Evolutionary conservation across 495 filamentous ascomycete genomes (phyloP).

Genomic region (Stereocaulon alpinum): DNA sequence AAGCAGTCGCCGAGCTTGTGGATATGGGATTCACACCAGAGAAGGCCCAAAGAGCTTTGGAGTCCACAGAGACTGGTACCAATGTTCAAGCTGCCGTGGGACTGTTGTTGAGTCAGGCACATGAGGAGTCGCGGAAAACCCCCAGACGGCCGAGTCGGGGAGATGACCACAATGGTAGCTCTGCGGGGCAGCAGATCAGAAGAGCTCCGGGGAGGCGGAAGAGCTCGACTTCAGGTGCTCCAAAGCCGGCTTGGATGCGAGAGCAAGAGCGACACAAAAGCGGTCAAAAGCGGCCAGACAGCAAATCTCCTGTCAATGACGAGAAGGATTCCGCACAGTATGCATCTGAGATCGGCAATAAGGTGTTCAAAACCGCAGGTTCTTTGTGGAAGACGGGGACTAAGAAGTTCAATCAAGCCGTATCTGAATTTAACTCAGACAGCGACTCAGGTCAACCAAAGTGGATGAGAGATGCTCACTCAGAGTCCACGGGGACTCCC

Average conservation of each 20-base stretch:
- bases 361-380: conserved; percentile 84
- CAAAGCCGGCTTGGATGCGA: conserved; percentile 39
- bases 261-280: conserved; percentile 27
- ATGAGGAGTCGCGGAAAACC: conserved; percentile 59
- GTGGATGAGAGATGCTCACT: conserved; percentile 75
- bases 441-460: conserved; percentile 77
- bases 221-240: conserved; percentile 31
- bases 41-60: conserved; percentile 65
- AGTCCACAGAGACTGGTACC: conserved; percentile 64
- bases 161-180: conserved; percentile 17
- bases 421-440: conserved; percentile 79
- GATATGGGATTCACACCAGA: conserved; percentile 91
- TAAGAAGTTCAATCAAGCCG: conserved; percentile 90
- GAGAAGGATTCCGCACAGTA: conserved; percentile 72
- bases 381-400: conserved; percentile 87
- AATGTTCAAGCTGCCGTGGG: conserved; percentile 84
- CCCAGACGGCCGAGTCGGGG: conserved; percentile 27
- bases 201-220: conserved; percentile 29
- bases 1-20: conserved; percentile 77
- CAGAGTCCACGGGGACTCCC: conserved; percentile 22
- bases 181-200: conserved; percentile 27
- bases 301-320: conserved; percentile 44
- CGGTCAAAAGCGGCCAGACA: conserved; percentile 36
- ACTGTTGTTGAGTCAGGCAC: conserved; percentile 83
- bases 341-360: conserved; percentile 73